Percentiles rank a stretch among this genome's conserved stretches.
Conservation (phyloP, 805 yeast genomes). For the Cyberlindnera subsufficiens region DNA sequence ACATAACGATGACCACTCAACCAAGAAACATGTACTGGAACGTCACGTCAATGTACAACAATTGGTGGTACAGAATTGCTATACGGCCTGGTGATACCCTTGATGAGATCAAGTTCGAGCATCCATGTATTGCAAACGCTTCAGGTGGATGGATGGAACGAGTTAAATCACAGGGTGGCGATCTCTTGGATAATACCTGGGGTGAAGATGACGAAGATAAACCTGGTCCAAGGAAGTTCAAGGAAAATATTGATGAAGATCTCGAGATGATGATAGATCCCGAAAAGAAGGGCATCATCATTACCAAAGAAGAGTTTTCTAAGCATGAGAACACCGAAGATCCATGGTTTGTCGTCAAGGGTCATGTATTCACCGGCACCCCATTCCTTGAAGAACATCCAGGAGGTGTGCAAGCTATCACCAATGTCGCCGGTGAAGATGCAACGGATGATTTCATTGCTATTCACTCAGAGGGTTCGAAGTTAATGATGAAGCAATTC, state of each 20-base stretch:
- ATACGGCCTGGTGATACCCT: constrained; percentile 11
- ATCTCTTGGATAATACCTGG: constrained; percentile 26
- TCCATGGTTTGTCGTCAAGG: constrained; percentile 27
- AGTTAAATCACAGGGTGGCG: constrained; percentile 27
- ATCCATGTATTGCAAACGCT: constrained; percentile 23
- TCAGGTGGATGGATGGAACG: constrained; percentile 33
- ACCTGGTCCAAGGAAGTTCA: constrained; percentile 1
- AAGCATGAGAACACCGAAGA: constrained; percentile 6
- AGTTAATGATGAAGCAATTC: constrained; percentile 22
- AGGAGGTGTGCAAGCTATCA: constrained; percentile 25
- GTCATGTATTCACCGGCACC: constrained; percentile 31
- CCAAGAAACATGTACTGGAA: constrained; percentile 35
- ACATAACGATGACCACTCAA: constrained; percentile 28
- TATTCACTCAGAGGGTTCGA: constrained; percentile 28
- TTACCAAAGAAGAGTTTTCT: constrained; percentile 6
- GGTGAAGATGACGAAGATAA: constrained; percentile 23
- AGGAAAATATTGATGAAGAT: constrained; percentile 21
- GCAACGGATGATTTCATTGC: constrained; percentile 29
- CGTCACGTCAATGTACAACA: constrained; percentile 30
- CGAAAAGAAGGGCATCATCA: constrained; percentile 10
- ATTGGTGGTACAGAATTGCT: constrained; percentile 32
- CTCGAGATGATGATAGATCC: constrained; percentile 26
- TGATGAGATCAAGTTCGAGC: constrained; percentile 21
- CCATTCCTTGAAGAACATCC: constrained; percentile 29
- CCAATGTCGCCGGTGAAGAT: constrained; percentile 24